Conservation (phyloP, 225 moss, liverwort and hornwort species). For the Neckera pumila region DNA sequence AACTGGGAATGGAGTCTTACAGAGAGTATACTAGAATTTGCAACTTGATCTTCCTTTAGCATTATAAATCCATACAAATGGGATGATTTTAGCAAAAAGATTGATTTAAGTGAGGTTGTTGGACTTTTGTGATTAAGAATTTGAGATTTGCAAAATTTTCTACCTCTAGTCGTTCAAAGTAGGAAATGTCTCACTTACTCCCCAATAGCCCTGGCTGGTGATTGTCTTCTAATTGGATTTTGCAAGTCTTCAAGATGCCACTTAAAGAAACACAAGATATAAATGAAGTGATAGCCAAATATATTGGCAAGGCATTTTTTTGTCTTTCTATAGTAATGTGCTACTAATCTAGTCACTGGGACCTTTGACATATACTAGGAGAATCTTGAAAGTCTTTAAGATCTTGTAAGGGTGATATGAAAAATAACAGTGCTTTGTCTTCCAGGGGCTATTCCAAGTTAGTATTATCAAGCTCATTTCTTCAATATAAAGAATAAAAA, state of each 20-base stretch:
- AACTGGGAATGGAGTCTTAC: background rate
- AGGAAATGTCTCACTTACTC: background rate
- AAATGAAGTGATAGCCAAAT: background rate
- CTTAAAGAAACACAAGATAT: accelerated
- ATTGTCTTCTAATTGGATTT: too few relatives aligned
- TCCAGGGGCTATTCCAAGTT: accelerated
- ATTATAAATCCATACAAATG: background rate
- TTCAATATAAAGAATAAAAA: background rate
- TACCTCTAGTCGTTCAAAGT: background rate
- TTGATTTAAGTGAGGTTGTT: background rate
- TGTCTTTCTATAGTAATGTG: accelerated
- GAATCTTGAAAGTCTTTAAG: background rate
- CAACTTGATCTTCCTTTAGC: too few relatives aligned
- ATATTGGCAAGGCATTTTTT: background rate
- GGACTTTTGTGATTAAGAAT: accelerated
- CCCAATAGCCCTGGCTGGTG: accelerated
- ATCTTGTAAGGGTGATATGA: background rate
- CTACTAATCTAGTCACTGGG: background rate
- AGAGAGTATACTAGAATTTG: background rate
- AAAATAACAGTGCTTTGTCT: accelerated
- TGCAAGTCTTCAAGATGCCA: background rate
- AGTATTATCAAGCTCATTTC: background rate
- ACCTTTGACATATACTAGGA: background rate
- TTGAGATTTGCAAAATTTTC: background rate
- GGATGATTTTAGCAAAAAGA: background rate